phyloP scores from a whole-genome alignment of 805 yeast species.

The Hanseniaspora thailandica region DNA sequence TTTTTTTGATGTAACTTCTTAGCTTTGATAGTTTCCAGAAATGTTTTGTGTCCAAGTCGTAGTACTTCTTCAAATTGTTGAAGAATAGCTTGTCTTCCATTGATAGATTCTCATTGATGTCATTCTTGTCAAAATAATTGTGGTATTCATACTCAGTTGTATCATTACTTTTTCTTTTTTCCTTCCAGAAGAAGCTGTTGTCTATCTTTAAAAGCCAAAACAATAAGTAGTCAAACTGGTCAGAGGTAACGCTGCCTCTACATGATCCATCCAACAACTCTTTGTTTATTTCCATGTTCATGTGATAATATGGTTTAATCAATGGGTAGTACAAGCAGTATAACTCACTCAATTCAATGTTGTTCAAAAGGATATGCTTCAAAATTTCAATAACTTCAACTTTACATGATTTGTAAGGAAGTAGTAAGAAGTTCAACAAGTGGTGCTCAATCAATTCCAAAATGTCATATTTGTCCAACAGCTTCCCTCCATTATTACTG shows the following conservation, averaged over 20 bases:
- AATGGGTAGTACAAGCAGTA: constrained; percentile 77
- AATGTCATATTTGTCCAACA: background rate
- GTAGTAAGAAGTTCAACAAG: constrained; percentile 2
- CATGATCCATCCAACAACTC: constrained; percentile 51
- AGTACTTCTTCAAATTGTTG: background rate
- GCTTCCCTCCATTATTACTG: background rate
- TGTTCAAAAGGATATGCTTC: background rate
- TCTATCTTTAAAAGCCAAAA: constrained; percentile 54
- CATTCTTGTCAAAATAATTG: constrained; percentile 4
- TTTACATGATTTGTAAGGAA: constrained; percentile 3
- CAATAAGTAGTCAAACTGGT: constrained; percentile 51
- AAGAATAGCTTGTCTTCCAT: constrained; percentile 13
- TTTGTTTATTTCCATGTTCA: constrained; percentile 65
- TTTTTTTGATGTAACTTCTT: constrained; percentile 2
- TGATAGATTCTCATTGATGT: background rate
- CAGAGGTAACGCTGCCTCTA: constrained; percentile 56
- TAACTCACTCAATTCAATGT: constrained; percentile 44
- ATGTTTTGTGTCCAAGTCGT: background rate
- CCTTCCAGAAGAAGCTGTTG: constrained; percentile 71
- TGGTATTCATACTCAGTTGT: constrained; percentile 39
- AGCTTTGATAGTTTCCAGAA: constrained; percentile 12
- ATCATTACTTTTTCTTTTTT: constrained; percentile 15
- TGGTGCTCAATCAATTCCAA: constrained; percentile 2
- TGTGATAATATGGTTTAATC: constrained; percentile 59
- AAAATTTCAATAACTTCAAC: background rate